Evolutionary conservation across 2,329 filamentous ascomycete genomes (phyloP), one percentile per base, ranked within the genome.

Genomic region (Colletotrichum tropicale): DNA sequence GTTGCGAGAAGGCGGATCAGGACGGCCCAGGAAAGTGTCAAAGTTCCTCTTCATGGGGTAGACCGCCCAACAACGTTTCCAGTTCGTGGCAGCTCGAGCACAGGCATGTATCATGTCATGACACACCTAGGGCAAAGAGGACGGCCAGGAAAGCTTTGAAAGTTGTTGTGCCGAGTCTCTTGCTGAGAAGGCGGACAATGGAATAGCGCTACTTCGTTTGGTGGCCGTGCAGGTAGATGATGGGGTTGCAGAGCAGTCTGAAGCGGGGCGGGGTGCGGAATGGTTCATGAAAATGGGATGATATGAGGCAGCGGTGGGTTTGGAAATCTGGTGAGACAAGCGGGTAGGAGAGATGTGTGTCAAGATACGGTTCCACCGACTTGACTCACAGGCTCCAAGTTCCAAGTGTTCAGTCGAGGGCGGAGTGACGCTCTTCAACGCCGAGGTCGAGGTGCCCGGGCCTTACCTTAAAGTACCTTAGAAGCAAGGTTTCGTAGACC

Each of bases 31-130:
- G 34, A 75, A 78, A 18, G 66, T 58, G 60, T 61, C 71, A 48
- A 78, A 67, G 26, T 67, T 77, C 43, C 76, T 78, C 58, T 78
- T 78, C 76, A 77, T 77, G 38, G 66, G 48, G 43, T 32, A 52
- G 18, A 21, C 55, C 55, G 8, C 26, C n/a, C 32, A 28, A 61
- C 65, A 52, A 16, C 28, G 64, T 48, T 66, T 70, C 74, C 70
- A 34, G 28, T n/a, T 58, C 21, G 38, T 13, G 70, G 15, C 32
- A 55, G 52, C 26, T 64, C 64, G 64, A 56, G 66, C 52, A 56
- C 70, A 70, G 30, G 65, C 28, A 70, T 48, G 70, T 73, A 74
- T 71, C 74, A 76, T 76, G 64, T 60, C 69, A 73, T 65, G 64
- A 62, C 34, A 55, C 34, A 70, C 43, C 10, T 52, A 52, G 18